Evolutionary conservation across 495 filamentous ascomycete genomes (phyloP).

Genomic region (Pseudevernia furfuracea): DNA sequence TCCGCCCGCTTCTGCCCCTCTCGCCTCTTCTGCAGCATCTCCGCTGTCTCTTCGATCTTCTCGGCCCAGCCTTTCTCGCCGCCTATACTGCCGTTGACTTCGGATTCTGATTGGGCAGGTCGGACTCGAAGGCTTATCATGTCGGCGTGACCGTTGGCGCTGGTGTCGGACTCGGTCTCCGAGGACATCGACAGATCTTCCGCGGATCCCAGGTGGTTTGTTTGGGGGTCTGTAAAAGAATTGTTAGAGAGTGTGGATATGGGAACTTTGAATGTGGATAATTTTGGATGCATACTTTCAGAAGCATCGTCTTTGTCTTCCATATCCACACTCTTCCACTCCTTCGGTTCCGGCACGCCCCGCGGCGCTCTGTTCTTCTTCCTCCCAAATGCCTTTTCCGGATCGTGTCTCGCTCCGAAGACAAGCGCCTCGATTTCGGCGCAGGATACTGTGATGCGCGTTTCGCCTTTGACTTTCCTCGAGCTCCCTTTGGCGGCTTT

Average conservation of each 20-base stretch:
- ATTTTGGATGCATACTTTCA: background rate
- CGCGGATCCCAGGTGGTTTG: no score
- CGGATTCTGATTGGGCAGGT: slow-evolving; percentile 32
- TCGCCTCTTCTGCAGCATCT: slow-evolving; percentile 31
- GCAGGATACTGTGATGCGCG: background rate
- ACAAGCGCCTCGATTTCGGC: background rate
- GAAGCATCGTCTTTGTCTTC: background rate
- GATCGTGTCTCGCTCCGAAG: background rate
- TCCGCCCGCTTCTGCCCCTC: slow-evolving; percentile 5
- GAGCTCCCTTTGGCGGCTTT: background rate
- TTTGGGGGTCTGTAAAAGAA: background rate
- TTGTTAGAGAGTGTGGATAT: no score
- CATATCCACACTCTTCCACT: background rate
- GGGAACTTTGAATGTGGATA: background rate
- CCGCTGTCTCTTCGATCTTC: slow-evolving; percentile 34
- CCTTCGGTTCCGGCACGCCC: background rate
- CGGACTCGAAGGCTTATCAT: slow-evolving; percentile 22
- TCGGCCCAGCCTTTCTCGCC: slow-evolving; percentile 39
- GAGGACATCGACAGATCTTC: background rate
- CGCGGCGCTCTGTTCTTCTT: background rate
- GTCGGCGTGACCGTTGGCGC: background rate
- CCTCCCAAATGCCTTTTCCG: background rate
- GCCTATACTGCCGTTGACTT: slow-evolving; percentile 39
- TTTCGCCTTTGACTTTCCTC: slow-evolving; percentile 1
- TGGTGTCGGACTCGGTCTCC: background rate